Conservation (phyloP, 2,329 filamentous ascomycete species). For the Colletotrichum sp. region DNA sequence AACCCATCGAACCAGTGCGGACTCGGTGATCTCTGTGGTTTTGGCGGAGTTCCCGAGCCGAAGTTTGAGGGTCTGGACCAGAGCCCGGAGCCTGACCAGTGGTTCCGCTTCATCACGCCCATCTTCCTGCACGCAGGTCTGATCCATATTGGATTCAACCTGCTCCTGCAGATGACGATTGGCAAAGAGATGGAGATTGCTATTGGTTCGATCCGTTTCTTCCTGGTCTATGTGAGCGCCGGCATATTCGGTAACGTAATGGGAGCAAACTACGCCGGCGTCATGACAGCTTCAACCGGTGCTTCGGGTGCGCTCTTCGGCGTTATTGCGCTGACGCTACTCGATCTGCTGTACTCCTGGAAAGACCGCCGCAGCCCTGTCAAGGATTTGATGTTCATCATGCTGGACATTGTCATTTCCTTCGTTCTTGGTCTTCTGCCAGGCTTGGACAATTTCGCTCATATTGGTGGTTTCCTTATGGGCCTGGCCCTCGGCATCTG, state of each 20-base stretch:
- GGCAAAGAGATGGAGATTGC: conserved; percentile 91
- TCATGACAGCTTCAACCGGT: conserved; percentile 82
- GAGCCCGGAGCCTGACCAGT: conserved; percentile 80
- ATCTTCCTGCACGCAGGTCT: conserved; percentile 96
- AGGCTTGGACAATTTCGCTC: conserved; percentile 94
- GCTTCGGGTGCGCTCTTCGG: conserved; percentile 92
- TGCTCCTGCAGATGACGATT: conserved; percentile 88
- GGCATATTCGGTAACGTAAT: conserved; percentile 97
- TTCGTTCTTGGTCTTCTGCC: conserved; percentile 93
- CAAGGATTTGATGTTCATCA: conserved; percentile 86
- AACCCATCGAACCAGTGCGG: conserved; percentile 64
- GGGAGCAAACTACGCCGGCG: conserved; percentile 89
- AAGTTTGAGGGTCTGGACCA: conserved; percentile 56
- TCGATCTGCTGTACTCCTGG: conserved; percentile 96
- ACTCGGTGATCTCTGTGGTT: conserved; percentile 83
- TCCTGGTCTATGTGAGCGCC: conserved; percentile 85
- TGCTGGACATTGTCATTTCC: conserved; percentile 84
- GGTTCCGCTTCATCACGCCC: conserved; percentile 94
- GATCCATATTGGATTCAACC: conserved; percentile 95
- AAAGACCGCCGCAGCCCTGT: conserved; percentile 75
- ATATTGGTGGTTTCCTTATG: conserved; percentile 96
- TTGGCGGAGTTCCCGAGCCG: conserved; percentile 76
- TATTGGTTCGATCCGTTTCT: conserved; percentile 88
- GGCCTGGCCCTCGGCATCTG: conserved; percentile 86
- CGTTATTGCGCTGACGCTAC: conserved; percentile 83